Conservation (phyloP, 768 basidiomycete species). For the Grammothele lineata region DNA sequence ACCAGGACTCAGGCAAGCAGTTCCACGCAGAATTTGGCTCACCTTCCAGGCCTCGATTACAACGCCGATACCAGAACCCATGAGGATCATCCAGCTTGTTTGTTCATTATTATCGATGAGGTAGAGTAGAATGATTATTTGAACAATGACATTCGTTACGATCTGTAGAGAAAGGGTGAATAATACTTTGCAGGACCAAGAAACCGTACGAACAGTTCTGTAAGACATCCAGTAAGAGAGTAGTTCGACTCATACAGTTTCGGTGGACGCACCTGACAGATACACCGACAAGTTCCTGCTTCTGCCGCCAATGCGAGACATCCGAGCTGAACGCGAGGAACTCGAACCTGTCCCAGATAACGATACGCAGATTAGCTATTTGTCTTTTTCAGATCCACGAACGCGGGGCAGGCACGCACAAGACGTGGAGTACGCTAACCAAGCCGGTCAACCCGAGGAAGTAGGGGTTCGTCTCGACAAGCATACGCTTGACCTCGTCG, state of each 20-base stretch:
- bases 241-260: slow-evolving; percentile 3
- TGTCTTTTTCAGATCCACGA: neutral
- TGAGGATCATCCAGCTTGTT: slow-evolving; percentile 96
- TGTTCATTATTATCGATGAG: slow-evolving; percentile 94
- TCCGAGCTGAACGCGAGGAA: slow-evolving; percentile 95
- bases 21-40: neutral
- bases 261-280: slow-evolving; percentile 67
- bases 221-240: slow-evolving; percentile 8
- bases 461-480: slow-evolving; percentile 85
- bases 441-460: slow-evolving; percentile 79
- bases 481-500: slow-evolving; percentile 94
- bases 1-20: too few relatives aligned
- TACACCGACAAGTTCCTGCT: slow-evolving; percentile 92
- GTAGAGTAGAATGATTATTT: slow-evolving; percentile 85
- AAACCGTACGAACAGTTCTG: slow-evolving; percentile 49
- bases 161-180: slow-evolving; percentile 40
- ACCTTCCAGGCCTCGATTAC: slow-evolving; percentile 95
- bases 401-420: slow-evolving; percentile 41
- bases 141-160: slow-evolving; percentile 92
- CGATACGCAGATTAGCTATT: neutral
- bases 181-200: too few relatives aligned
- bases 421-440: slow-evolving; percentile 82
- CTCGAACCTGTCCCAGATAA: slow-evolving; percentile 60
- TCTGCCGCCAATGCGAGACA: slow-evolving; percentile 92
- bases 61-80: slow-evolving; percentile 79